Conservation (phyloP, 2,329 filamentous ascomycete genomes). For the Xylaria sp. region DNA sequence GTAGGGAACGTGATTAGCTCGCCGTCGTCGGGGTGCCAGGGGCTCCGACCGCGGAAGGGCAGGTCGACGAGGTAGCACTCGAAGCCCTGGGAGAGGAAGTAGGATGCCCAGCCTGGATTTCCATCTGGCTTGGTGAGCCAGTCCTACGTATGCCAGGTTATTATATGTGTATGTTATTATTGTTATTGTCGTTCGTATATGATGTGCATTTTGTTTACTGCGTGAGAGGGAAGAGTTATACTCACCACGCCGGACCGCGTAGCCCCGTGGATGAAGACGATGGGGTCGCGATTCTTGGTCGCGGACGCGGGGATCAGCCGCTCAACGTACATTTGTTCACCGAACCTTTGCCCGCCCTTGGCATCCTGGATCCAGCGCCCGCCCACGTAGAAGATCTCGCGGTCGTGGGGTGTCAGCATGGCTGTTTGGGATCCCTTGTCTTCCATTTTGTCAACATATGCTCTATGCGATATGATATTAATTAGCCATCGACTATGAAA, state of each 20-base stretch:
- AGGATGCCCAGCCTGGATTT: conserved; percentile 59
- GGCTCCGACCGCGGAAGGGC: conserved; percentile 57
- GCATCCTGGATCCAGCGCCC: conserved; percentile 51
- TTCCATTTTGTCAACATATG: conserved; percentile 10
- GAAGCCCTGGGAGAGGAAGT: conserved; percentile 59
- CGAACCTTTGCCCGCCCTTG: conserved; percentile 48
- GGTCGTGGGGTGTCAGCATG: conserved; percentile 18
- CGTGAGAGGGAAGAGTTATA: conserved; percentile 9
- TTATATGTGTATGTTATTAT: neutral
- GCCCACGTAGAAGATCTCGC: conserved; percentile 52
- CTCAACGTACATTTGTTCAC: conserved; percentile 65
- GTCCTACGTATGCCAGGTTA: conserved; percentile 47
- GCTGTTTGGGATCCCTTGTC: neutral
- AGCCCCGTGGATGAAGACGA: conserved; percentile 58
- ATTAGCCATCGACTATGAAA: neutral
- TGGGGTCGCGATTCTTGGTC: conserved; percentile 46
- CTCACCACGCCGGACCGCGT: conserved; percentile 55
- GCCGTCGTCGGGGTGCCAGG: conserved; percentile 43
- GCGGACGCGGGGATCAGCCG: conserved; percentile 47
- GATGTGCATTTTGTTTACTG: conserved; percentile 2
- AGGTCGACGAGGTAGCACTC: conserved; percentile 61
- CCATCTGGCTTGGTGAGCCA: conserved; percentile 61
- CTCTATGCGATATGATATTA: neutral
- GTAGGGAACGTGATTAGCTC: conserved; percentile 47
- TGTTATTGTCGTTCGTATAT: no score